Base-by-base conservation (phyloP, 768 basidiomycete species). In the Tylopilus plumbeoviolaceoides region DNA sequence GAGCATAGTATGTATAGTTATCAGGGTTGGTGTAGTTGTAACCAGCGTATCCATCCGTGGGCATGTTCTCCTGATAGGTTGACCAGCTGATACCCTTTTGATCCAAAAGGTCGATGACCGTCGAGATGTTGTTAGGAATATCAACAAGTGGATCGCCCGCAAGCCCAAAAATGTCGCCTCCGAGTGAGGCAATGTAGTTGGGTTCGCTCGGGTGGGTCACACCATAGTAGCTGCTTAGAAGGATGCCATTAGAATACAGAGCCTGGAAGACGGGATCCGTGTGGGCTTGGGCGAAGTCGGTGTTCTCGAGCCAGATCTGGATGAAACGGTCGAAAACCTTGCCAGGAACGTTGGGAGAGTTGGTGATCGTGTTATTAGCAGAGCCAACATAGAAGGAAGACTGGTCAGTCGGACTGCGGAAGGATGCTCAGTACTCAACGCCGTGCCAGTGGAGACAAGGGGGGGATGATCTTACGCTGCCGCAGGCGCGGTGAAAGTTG, bases 251-350 rank as follows among this genome's bases (percentile, higher is more conserved):
- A 44, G 71, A 57, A 15, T 76, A 74, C 51, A 85, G 64, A 43
- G 66, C 63, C 38, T 57, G 56, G 42, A 77, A 72, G 15, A 63
- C 63, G 15, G 67, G 46, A 56, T 56, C 50, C 15, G 59, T 54
- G 7, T 40, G 62, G 50, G 66, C 71, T 50, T 59, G 60, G 9
- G 56, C 63, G 53, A 70, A 86, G 59, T 84, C 76, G 15, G 80
- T 83, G 64, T 84, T 85, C 63, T 85, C 84, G 35, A 86, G 70
- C 79, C 80, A 84, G 51, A 85, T 81, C 59, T 77, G 63, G 54
- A 77, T 73, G 68, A 82, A 73, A 7, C 78, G 70, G 55, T 78
- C 71, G 53, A 78, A 81, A 18, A 66, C 68, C 48, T 69, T 66
- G 36, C 79, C 80, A 1, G 67, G 38, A 4, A 80, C 76, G 41